phyloP scores from a whole-genome alignment of 2,329 filamentous ascomycete genomes.

The Geoglossum cookeanum region DNA sequence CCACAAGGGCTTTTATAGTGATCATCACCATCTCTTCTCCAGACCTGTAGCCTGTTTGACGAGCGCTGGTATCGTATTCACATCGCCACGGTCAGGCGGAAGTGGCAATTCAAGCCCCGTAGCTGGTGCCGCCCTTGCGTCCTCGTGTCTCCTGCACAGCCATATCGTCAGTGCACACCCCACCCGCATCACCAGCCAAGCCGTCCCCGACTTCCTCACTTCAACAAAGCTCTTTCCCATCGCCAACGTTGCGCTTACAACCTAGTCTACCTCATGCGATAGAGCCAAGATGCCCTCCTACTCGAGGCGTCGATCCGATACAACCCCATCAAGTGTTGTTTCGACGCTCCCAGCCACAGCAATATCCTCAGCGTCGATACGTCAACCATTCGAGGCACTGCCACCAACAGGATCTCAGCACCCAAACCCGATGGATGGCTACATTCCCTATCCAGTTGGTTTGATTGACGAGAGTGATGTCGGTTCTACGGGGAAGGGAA shows the following conservation, averaged over 20 bases:
- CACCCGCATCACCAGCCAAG: not conserved
- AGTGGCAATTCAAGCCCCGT: not conserved
- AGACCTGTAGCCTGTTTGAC: not conserved
- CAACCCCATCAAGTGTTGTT: not conserved
- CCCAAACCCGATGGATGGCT: not conserved
- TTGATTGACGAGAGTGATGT: conserved; percentile 15
- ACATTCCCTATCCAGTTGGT: not conserved
- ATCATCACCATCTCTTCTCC: conserved; percentile 12
- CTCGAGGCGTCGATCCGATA: not conserved
- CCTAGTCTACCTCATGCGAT: not conserved
- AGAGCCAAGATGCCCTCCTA: not conserved
- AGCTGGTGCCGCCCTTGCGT: not conserved
- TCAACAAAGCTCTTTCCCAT: not conserved
- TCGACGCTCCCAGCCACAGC: not conserved
- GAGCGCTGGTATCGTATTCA: not conserved
- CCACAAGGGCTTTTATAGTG: not conserved
- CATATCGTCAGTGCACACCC: not conserved
- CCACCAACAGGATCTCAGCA: not conserved
- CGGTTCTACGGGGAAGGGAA: conserved; percentile 49
- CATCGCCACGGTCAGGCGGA: not conserved
- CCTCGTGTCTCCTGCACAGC: not conserved
- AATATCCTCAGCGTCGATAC: not conserved
- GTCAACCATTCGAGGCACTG: not conserved
- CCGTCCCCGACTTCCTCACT: not conserved
- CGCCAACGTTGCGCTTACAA: not conserved